phyloP scores from a whole-genome alignment of 2,329 filamentous ascomycete genomes.

The Volutella citrinella region DNA sequence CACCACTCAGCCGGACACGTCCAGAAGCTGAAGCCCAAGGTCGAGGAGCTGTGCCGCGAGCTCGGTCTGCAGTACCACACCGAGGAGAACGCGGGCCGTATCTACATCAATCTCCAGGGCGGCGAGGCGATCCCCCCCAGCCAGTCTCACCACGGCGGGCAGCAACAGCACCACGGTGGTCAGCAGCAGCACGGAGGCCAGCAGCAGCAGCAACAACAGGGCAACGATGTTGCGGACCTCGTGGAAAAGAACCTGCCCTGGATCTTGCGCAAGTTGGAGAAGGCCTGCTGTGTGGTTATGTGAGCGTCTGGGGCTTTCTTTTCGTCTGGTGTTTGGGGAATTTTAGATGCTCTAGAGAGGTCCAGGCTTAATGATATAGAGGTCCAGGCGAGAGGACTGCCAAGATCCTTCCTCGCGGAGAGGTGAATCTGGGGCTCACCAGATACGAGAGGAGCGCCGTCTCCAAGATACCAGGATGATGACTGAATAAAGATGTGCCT shows the following conservation, averaged over 20 bases:
- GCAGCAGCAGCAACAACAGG: conserved; percentile 42
- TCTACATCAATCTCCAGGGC: conserved; percentile 83
- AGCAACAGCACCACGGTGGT: conserved; percentile 42
- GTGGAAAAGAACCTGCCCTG: conserved; percentile 59
- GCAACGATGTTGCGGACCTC: conserved; percentile 56
- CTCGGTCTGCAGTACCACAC: conserved; percentile 79
- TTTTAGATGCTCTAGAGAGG: no score
- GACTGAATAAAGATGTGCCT: no score
- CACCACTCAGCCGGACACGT: conserved; percentile 81
- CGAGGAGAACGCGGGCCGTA: conserved; percentile 84
- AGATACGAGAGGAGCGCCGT: no score
- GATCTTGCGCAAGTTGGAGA: conserved; percentile 63
- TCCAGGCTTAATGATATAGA: no score
- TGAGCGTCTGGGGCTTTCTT: conserved; percentile 34
- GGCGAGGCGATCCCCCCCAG: conserved; percentile 56
- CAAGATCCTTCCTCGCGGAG: no score
- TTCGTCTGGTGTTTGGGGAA: conserved; percentile 6
- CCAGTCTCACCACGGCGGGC: conserved; percentile 35
- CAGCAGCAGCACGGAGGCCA: conserved; percentile 40
- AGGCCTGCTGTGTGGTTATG: conserved; percentile 74
- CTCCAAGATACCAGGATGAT: no score
- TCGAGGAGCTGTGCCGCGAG: conserved; percentile 82
- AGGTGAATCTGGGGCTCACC: no score
- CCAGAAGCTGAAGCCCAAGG: conserved; percentile 93
- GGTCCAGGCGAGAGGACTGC: no score